Conservation (phyloP, 2,329 filamentous ascomycete species). For the Pseudogymnoascus sp. region DNA sequence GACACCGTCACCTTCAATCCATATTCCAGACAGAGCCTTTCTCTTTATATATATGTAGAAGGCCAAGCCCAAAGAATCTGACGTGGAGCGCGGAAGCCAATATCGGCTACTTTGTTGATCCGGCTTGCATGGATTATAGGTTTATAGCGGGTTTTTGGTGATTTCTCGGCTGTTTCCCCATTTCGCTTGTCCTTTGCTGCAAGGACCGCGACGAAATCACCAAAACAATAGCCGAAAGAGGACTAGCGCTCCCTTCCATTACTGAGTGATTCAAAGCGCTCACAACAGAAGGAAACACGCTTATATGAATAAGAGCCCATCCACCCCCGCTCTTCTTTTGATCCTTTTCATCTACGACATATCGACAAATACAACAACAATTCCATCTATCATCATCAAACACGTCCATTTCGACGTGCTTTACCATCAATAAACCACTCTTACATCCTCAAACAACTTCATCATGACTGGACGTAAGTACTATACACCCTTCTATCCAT, state of each 20-base stretch:
- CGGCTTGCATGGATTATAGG: neutral
- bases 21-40: neutral
- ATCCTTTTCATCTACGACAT: conserved; percentile 18
- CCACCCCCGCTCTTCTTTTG: conserved; percentile 20
- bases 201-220: conserved; percentile 1
- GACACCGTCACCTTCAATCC: neutral
- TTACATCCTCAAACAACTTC: conserved; percentile 29
- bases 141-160: neutral
- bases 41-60: neutral
- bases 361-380: conserved; percentile 19
- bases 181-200: neutral
- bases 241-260: conserved; percentile 20
- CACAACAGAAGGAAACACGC: conserved; percentile 14
- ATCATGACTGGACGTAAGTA: conserved; percentile 69
- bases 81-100: neutral
- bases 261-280: conserved; percentile 16
- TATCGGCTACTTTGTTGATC: neutral
- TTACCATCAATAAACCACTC: conserved; percentile 30
- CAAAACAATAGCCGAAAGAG: conserved; percentile 17
- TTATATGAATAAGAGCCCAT: conserved; percentile 20
- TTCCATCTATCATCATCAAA: conserved; percentile 24
- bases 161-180: conserved; percentile 4
- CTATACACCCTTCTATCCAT: conserved; percentile 19
- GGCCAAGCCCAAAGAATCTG: neutral
- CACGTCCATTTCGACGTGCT: conserved; percentile 27